Evolutionary conservation across 257 asterid species (phyloP).

Genomic region (Thymus mandschuricus): DNA sequence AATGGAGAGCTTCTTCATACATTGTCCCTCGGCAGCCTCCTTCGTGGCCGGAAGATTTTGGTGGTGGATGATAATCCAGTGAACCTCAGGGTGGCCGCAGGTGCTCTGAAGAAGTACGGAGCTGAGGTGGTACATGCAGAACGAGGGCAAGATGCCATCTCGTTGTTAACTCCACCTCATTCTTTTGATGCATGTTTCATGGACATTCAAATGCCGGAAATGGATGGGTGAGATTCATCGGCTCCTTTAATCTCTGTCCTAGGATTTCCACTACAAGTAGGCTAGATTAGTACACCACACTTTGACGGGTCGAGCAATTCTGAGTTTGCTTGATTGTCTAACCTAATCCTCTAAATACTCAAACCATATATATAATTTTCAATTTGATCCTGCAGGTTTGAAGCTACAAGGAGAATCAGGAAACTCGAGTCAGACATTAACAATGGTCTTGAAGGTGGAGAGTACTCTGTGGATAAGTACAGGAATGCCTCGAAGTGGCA

Average conservation of each 20-base stretch:
- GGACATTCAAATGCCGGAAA: slow-evolving; percentile 99
- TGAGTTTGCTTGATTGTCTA: not conserved
- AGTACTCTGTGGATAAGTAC: slow-evolving; percentile 43
- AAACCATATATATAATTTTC: no score
- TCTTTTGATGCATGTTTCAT: slow-evolving; percentile 94
- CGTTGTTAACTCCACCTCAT: slow-evolving; percentile 77
- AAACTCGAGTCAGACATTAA: slow-evolving; percentile 53
- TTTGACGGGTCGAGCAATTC: not conserved
- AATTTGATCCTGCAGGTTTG: slow-evolving; percentile 53
- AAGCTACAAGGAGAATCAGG: slow-evolving; percentile 78
- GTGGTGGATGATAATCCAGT: slow-evolving; percentile 93
- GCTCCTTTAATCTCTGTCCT: not conserved
- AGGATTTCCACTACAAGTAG: not conserved
- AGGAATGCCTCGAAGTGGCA: slow-evolving; percentile 67
- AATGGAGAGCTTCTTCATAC: slow-evolving; percentile 53
- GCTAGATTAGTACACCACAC: not conserved
- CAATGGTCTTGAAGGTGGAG: slow-evolving; percentile 50
- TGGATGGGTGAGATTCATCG: slow-evolving; percentile 74
- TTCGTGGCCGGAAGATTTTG: slow-evolving; percentile 72
- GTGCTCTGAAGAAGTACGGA: slow-evolving; percentile 84
- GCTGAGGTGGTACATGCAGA: slow-evolving; percentile 89
- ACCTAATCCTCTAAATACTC: no score
- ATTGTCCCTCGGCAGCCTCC: slow-evolving; percentile 64
- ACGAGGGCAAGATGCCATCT: slow-evolving; percentile 71
- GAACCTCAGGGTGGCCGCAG: slow-evolving; percentile 89